Percentiles rank a stretch among this genome's conserved stretches.
Conservation (phyloP, 2,329 filamentous ascomycete genomes). For the Periconia macrospinosa region DNA sequence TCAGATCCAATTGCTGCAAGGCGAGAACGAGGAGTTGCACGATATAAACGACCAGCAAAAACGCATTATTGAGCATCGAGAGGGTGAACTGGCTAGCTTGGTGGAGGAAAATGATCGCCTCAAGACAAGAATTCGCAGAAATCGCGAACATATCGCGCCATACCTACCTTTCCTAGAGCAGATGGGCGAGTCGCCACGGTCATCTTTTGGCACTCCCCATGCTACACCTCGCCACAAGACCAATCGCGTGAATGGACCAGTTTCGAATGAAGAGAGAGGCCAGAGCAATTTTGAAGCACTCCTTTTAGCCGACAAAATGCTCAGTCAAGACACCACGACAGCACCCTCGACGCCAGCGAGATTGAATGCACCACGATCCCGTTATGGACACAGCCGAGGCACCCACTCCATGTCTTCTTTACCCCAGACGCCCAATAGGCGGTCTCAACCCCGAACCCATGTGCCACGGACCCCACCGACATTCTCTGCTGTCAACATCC, state of each 20-base stretch:
- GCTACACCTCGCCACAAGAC: conserved; percentile 44
- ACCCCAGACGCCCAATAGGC: conserved; percentile 70
- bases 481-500: conserved; percentile 33
- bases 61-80: conserved; percentile 75
- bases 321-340: conserved; percentile 75
- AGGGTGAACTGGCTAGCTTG: conserved; percentile 71
- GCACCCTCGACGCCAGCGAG: conserved; percentile 71
- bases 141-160: conserved; percentile 78
- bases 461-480: conserved; percentile 54
- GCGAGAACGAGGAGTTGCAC: conserved; percentile 66
- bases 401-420: conserved; percentile 84
- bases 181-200: conserved; percentile 64
- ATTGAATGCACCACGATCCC: conserved; percentile 52
- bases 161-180: conserved; percentile 40
- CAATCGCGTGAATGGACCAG: conserved; percentile 46
- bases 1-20: conserved; percentile 66
- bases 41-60: conserved; percentile 73
- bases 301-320: conserved; percentile 71
- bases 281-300: conserved; percentile 75
- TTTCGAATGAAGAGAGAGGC: conserved; percentile 48
- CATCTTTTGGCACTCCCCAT: conserved; percentile 55
- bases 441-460: conserved; percentile 58
- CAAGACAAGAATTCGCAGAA: conserved; percentile 82
- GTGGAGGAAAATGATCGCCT: conserved; percentile 76
- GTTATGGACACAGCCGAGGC: conserved; percentile 69